Conservation (phyloP, 768 basidiomycete species). For the Amanita molliuscula region DNA sequence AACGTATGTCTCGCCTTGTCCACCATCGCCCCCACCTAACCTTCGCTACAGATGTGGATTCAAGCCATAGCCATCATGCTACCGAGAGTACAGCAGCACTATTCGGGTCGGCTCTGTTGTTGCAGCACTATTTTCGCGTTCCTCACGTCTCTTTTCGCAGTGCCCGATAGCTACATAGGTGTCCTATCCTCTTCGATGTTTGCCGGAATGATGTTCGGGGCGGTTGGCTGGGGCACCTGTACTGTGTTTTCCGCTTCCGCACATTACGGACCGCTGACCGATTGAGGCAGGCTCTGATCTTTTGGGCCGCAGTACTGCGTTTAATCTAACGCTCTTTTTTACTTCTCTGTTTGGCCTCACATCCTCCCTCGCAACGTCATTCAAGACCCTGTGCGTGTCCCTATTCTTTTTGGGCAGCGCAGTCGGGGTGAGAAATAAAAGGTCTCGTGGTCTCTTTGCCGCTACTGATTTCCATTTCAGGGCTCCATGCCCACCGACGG, state of each 20-base stretch:
- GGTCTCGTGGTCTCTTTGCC: not conserved
- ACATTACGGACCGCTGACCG: not conserved
- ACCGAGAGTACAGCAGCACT: conserved; percentile 94
- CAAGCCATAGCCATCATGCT: conserved; percentile 87
- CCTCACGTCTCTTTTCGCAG: conserved; percentile 21
- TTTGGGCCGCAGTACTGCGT: conserved; percentile 79
- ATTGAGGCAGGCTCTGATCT: conserved; percentile 61
- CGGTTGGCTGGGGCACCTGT: conserved; percentile 89
- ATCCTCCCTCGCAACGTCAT: conserved; percentile 65
- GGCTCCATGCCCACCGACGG: conserved; percentile 97
- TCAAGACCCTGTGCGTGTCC: conserved; percentile 55
- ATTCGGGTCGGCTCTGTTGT: conserved; percentile 38
- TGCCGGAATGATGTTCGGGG: conserved; percentile 96
- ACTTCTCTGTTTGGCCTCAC: conserved; percentile 82
- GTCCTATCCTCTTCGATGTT: conserved; percentile 82
- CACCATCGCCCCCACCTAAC: conserved; percentile 15
- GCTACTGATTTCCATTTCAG: conserved; percentile 23
- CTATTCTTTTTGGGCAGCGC: conserved; percentile 88
- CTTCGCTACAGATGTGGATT: conserved; percentile 71
- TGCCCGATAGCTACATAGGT: conserved; percentile 71
- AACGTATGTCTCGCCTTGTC: conserved; percentile 44
- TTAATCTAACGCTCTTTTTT: conserved; percentile 87
- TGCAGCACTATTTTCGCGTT: not conserved
- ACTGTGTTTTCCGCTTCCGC: conserved; percentile 21
- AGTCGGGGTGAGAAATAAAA: conserved; percentile 69